Evolutionary conservation across 129 eudicot genomes (phyloP).

Genomic region (Centrapalus pauciflorus): DNA sequence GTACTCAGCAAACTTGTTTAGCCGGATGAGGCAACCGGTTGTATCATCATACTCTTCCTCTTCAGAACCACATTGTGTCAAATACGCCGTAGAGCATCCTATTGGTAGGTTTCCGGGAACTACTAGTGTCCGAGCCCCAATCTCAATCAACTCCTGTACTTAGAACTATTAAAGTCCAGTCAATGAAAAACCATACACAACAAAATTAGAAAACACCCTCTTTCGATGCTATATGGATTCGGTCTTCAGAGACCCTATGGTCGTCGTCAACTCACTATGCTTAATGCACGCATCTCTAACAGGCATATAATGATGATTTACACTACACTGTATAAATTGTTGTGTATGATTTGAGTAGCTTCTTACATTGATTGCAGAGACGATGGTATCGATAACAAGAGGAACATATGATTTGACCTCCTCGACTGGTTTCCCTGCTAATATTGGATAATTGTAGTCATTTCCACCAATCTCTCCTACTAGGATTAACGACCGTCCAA

Average conservation of each 20-base stretch:
- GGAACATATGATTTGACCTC: slow-evolving; percentile 22
- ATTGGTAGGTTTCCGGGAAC: slow-evolving; percentile 31
- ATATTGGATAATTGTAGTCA: slow-evolving; percentile 42
- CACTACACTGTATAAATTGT: no score
- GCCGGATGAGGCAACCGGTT: neutral
- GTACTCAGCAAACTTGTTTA: slow-evolving; percentile 11
- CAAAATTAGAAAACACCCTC: neutral
- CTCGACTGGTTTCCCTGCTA: slow-evolving; percentile 17
- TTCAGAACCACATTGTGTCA: neutral
- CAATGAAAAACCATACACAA: neutral
- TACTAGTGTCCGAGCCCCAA: slow-evolving; percentile 18
- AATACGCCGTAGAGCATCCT: slow-evolving; percentile 17
- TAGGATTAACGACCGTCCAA: slow-evolving; percentile 35
- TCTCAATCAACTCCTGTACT: slow-evolving; percentile 31
- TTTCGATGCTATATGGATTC: no score
- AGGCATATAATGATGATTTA: no score
- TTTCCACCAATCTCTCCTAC: slow-evolving; percentile 75
- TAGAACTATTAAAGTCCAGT: neutral
- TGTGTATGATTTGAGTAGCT: neutral
- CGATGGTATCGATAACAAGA: slow-evolving; percentile 33
- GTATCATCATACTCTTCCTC: slow-evolving; percentile 10
- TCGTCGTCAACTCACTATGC: no score
- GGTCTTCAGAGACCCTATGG: no score
- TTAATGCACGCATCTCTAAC: no score
- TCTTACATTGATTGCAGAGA: slow-evolving; percentile 36